Conservation (phyloP, 2,329 filamentous ascomycete species). For the Monosporascus sp. region DNA sequence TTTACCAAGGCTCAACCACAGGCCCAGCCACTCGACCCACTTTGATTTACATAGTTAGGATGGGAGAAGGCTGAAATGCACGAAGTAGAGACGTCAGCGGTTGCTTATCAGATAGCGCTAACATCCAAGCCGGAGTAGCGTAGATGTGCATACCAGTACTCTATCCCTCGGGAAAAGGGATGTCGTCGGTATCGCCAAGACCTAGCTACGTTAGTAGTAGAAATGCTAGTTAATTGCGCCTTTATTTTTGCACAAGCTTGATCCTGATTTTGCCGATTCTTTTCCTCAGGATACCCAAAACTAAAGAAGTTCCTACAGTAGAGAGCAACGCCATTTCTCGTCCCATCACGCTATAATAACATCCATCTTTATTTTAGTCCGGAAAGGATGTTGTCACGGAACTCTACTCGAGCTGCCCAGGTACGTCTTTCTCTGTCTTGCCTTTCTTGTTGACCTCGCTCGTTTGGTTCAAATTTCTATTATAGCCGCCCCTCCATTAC, state of each 20-base stretch:
- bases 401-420: constrained; percentile 52
- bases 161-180: neutral
- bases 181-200: neutral
- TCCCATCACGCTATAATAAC: neutral
- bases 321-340: neutral
- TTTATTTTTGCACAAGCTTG: constrained; percentile 5
- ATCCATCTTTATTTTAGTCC: neutral
- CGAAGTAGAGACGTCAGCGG: too few species aligned
- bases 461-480: neutral
- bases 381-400: constrained; percentile 53
- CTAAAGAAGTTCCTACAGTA: neutral
- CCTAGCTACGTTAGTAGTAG: neutral
- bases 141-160: neutral
- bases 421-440: constrained; percentile 34
- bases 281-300: neutral
- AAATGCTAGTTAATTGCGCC: neutral
- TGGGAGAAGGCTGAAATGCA: too few species aligned
- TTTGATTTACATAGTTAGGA: too few species aligned
- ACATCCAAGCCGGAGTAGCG: too few species aligned
- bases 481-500: neutral
- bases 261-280: constrained; percentile 1
- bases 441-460: neutral
- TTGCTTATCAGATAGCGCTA: too few species aligned
- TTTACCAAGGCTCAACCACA: too few species aligned
- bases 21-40: too few species aligned